Evolutionary conservation across 257 asterid genomes (phyloP).

Genomic region (Pogostemon cablin): DNA sequence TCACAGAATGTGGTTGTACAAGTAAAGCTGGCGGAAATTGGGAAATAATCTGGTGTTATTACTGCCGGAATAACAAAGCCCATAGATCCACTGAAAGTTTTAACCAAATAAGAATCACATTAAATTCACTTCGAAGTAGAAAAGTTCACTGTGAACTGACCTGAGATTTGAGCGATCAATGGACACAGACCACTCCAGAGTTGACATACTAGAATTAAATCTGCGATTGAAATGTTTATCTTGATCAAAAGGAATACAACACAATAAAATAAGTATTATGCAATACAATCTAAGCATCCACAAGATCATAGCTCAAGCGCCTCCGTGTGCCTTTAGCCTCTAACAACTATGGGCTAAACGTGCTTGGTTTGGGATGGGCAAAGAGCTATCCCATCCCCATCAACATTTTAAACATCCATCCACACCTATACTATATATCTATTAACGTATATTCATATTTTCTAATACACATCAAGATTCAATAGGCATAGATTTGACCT

Average conservation of each 20-base stretch:
- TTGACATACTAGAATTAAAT: conserved; percentile 77
- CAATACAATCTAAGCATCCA: not conserved
- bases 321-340: too few relatives aligned
- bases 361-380: too few relatives aligned
- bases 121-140: conserved; percentile 7
- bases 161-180: conserved; percentile 94
- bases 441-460: too few relatives aligned
- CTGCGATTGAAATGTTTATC: conserved; percentile 44
- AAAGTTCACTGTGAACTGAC: conserved; percentile 43
- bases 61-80: conserved; percentile 85
- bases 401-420: too few relatives aligned
- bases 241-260: conserved; percentile 17
- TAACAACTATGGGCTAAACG: too few relatives aligned
- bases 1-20: conserved; percentile 76
- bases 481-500: too few relatives aligned
- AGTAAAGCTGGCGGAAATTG: conserved; percentile 78
- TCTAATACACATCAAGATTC: too few relatives aligned
- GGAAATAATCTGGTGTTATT: conserved; percentile 75
- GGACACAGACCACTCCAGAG: conserved; percentile 87
- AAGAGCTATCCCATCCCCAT: too few relatives aligned
- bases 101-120: conserved; percentile 26
- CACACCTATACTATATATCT: too few relatives aligned
- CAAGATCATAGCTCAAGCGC: too few relatives aligned
- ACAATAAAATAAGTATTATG: conserved; percentile 28
- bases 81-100: conserved; percentile 75